phyloP scores from a whole-genome alignment of 768 basidiomycete species.

The Mycena rebaudengoi region DNA sequence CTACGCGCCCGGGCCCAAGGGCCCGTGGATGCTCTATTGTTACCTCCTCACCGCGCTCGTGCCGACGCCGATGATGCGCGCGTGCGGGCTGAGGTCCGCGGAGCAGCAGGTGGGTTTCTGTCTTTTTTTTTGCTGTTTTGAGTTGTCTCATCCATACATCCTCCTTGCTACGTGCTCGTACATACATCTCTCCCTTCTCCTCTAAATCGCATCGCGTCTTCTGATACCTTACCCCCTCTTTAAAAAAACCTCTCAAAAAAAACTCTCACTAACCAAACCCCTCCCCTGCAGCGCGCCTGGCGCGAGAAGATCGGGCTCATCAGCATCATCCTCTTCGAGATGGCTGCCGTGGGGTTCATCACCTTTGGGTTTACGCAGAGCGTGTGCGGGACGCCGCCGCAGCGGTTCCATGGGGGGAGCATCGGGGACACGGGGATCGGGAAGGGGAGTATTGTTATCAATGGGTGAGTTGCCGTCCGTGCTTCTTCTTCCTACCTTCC shows the following conservation, averaged over 20 bases:
- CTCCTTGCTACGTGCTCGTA: no score
- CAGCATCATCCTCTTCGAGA: conserved; percentile 77
- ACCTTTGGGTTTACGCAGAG: conserved; percentile 97
- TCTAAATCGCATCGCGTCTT: no score
- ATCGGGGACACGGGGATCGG: conserved; percentile 77
- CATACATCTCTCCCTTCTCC: no score
- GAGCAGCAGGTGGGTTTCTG: no score
- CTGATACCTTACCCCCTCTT: no score
- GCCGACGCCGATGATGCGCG: conserved; percentile 78
- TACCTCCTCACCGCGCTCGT: conserved; percentile 83
- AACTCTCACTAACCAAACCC: no score
- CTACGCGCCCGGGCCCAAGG: conserved; percentile 87
- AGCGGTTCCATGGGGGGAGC: conserved; percentile 82
- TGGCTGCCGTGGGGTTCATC: conserved; percentile 96
- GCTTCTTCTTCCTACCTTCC: no score
- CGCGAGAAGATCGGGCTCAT: conserved; percentile 97
- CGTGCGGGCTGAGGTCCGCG: conserved; percentile 87
- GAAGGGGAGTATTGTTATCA: conserved; percentile 87
- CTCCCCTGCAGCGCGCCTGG: conserved; percentile 98
- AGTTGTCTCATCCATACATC: no score
- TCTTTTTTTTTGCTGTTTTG: no score
- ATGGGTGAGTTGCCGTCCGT: no score
- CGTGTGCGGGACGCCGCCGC: conserved; percentile 90
- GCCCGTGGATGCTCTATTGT: conserved; percentile 96
- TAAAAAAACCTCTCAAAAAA: no score